These are phyloP conservation scores for Saturnispora galanensis DNA, from an alignment of 805 yeast genomes.

Conservation along the genomic window DNA sequence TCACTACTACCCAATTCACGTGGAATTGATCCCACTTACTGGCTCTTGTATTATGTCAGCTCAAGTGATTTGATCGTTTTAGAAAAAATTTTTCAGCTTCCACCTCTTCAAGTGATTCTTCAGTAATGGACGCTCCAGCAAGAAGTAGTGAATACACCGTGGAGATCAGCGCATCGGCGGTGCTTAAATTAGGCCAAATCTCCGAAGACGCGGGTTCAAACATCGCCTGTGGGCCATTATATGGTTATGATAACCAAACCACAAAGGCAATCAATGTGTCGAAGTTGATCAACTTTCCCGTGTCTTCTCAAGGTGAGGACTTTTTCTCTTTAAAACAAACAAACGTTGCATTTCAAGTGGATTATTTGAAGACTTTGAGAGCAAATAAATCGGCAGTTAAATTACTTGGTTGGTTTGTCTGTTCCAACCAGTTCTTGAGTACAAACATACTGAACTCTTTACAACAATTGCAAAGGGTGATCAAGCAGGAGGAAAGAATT, in stretches of 20 bases:
- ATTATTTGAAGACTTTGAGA: slow-evolving; percentile 51
- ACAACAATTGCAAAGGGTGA: slow-evolving; percentile 44
- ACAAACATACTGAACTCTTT: slow-evolving; percentile 59
- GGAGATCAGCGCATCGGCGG: slow-evolving; percentile 42
- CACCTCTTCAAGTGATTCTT: not conserved
- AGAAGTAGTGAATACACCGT: slow-evolving; percentile 19
- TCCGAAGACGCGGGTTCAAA: slow-evolving; percentile 55
- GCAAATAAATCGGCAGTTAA: slow-evolving; percentile 58
- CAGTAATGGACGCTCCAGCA: slow-evolving; percentile 1
- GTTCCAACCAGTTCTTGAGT: slow-evolving; percentile 54
- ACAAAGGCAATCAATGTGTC: slow-evolving; percentile 39
- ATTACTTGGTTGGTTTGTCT: slow-evolving; percentile 74
- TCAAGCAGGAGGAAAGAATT: slow-evolving; percentile 21
- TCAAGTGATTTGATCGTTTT: no score
- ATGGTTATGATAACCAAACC: slow-evolving; percentile 52
- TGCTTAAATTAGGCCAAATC: slow-evolving; percentile 55
- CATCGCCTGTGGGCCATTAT: slow-evolving; percentile 58
- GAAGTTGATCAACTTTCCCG: slow-evolving; percentile 27
- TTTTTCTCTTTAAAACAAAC: slow-evolving; percentile 41
- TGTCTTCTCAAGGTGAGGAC: slow-evolving; percentile 33
- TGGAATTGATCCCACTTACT: no score
- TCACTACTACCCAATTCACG: no score
- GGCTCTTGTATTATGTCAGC: no score
- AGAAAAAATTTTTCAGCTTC: not conserved
- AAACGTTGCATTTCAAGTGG: slow-evolving; percentile 60